Base-by-base conservation (phyloP, 148 eudicot genomes). In the Tetragonia tetragonoides region DNA sequence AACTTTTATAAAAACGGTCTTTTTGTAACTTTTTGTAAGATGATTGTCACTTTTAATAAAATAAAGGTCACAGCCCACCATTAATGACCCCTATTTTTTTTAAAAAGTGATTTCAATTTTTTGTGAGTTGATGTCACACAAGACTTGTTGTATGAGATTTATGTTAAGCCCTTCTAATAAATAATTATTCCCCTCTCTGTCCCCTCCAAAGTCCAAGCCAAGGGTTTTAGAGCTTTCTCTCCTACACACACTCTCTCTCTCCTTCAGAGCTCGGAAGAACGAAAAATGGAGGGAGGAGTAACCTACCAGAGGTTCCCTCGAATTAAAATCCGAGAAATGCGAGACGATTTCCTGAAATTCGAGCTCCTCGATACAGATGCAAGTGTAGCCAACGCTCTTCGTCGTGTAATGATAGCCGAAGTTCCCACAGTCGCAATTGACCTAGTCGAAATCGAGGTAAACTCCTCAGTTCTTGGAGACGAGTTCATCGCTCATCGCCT, bases 351-450 rank as follows among this genome's bases (percentile, higher is more conserved):
- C 87, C 60, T 85, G 66, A 95, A 92, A 74, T 92, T 95, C 87
- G 99, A 92, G 88, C 93, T 95, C 24, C 89, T 88, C 0, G 86
- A 91, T 67, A 95, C 97, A 49, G 99, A 92, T 68, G 86, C 91
- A 0, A 84, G 88, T 63, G 77, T 95, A 40, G 99, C 99, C 14
- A 95, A 95, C 87, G 97, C 99, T 1, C 94, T 95, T 76, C 93
- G 99, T 2, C 94, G 99, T 15, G 89, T 95, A 7, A 95, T 95
- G 97, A 92, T 95, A n/a, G 85, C 99, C 67, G 97, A 95, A 39
- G 97, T 92, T 0, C 99, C 99, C 4, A 95, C 97, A 7, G 78
- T 95, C 49, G 97, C 97, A 49, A 89, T 95, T 42, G 99, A 95
- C 74, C 81, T 95, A 2, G 99, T 95, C 12, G 99, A 95, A 68